A percentile compares a stretch with the other conserved stretches of the same genome.
phyloP scores from a whole-genome alignment of 2,329 filamentous ascomycete species.

The Capronia epimyces region DNA sequence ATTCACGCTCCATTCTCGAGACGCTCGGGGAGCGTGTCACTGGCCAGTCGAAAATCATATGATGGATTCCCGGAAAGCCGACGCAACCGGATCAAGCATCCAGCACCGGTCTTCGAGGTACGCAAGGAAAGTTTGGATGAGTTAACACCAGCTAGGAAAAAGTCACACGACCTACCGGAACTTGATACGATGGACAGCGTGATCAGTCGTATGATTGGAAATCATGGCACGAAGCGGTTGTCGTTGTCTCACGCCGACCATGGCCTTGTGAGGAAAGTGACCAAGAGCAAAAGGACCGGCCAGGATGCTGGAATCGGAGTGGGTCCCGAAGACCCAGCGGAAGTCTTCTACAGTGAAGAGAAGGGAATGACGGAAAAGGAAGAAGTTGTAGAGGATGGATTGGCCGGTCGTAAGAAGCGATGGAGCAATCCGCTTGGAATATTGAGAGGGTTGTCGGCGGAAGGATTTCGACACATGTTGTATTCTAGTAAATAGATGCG shows the following conservation, averaged over 20 bases:
- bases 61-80: constrained; percentile 21
- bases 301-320: constrained; percentile 8
- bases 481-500: constrained; percentile 26
- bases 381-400: constrained; percentile 15
- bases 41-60: constrained; percentile 30
- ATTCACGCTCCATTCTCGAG: constrained; percentile 71
- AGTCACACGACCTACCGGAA: constrained; percentile 23
- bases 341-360: constrained; percentile 20
- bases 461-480: constrained; percentile 28
- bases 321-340: constrained; percentile 24
- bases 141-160: constrained; percentile 8
- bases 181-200: constrained; percentile 28
- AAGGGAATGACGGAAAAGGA: constrained; percentile 15
- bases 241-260: constrained; percentile 8
- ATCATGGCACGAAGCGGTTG: constrained; percentile 12
- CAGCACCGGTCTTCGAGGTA: constrained; percentile 23
- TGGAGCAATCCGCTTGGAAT: constrained; percentile 30
- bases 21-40: constrained; percentile 56
- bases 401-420: constrained; percentile 24
- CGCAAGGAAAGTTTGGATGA: constrained; percentile 25
- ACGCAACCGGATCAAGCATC: constrained; percentile 15
- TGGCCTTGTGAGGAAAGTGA: constrained; percentile 1
- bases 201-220: constrained; percentile 28
- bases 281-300: constrained; percentile 3
- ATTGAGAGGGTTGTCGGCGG: constrained; percentile 26